A percentile compares a stretch with the other conserved stretches of the same genome.
phyloP scores from a whole-genome alignment of 2,329 filamentous ascomycete species.

The Pseudogymnoascus sp. region DNA sequence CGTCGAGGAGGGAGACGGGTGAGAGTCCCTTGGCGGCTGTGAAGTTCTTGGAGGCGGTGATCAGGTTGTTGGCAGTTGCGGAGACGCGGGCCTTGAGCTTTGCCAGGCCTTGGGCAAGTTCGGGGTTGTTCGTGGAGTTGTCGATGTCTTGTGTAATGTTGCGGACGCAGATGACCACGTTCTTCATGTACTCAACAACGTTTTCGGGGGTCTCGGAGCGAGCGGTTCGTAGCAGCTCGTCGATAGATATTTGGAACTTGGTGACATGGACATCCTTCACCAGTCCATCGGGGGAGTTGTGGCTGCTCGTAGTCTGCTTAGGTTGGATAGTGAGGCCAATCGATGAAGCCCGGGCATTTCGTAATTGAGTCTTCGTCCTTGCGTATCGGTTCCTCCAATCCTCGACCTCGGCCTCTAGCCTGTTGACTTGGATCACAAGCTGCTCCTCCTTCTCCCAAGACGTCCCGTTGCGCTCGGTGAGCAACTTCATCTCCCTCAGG shows the following conservation, averaged over 20 bases:
- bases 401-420: slow-evolving; percentile 73
- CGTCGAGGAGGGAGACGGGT: slow-evolving; percentile 88
- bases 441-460: slow-evolving; percentile 76
- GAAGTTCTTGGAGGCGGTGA: slow-evolving; percentile 91
- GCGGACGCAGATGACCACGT: slow-evolving; percentile 73
- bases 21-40: slow-evolving; percentile 74
- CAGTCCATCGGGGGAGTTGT: slow-evolving; percentile 64
- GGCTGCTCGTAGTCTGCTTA: slow-evolving; percentile 55
- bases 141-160: slow-evolving; percentile 78
- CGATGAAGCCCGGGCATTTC: slow-evolving; percentile 72
- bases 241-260: slow-evolving; percentile 88
- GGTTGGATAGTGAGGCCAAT: slow-evolving; percentile 61
- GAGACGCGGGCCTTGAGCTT: slow-evolving; percentile 77
- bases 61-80: slow-evolving; percentile 90
- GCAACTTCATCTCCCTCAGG: slow-evolving; percentile 76
- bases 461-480: slow-evolving; percentile 72
- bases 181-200: slow-evolving; percentile 79
- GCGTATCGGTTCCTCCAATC: slow-evolving; percentile 90
- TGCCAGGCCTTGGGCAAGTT: slow-evolving; percentile 48
- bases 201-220: slow-evolving; percentile 64
- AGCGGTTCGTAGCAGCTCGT: slow-evolving; percentile 76
- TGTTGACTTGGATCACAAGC: slow-evolving; percentile 64
- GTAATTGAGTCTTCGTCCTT: slow-evolving; percentile 77
- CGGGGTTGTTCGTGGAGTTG: slow-evolving; percentile 43
- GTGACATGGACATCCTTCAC: slow-evolving; percentile 91